Evolutionary conservation across 208 protist species (phyloP).

Genomic region (Leishmania gerbilli): DNA sequence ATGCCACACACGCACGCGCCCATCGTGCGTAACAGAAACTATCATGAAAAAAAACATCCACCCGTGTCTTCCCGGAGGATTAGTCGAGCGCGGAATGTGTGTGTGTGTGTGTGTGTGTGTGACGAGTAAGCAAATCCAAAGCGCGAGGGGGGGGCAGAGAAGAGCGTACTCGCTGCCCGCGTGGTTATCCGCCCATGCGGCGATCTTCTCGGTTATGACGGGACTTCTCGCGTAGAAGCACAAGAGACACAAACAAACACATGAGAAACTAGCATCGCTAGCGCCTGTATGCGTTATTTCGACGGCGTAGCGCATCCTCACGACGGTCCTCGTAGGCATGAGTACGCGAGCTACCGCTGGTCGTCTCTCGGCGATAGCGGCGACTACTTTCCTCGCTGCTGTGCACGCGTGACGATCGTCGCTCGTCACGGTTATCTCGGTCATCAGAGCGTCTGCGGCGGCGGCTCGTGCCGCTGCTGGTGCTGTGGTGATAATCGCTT

Average conservation of each 20-base stretch:
- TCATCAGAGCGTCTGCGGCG: conserved; percentile 22
- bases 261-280: background rate
- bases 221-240: background rate
- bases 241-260: background rate
- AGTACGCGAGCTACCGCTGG: conserved; percentile 6
- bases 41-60: too few relatives aligned
- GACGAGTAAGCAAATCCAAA: too few relatives aligned
- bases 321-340: conserved; percentile 53
- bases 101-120: too few relatives aligned
- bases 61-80: too few relatives aligned
- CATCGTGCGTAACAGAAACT: too few relatives aligned
- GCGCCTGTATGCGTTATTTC: conserved; percentile 9
- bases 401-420: conserved; percentile 9
- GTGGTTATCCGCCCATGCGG: too few relatives aligned
- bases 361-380: conserved; percentile 18
- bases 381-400: conserved; percentile 16
- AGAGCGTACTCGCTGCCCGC: too few relatives aligned
- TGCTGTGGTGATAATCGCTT: conserved; percentile 3
- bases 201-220: background rate
- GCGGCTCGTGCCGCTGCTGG: conserved; percentile 10
- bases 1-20: too few relatives aligned
- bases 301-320: conserved; percentile 54
- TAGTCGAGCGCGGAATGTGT: too few relatives aligned
- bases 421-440: conserved; percentile 2
- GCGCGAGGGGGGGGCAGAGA: too few relatives aligned